These are phyloP conservation scores for Ophiostoma quercus DNA, from an alignment of 2,329 filamentous ascomycete genomes.

Conservation along the genomic window DNA sequence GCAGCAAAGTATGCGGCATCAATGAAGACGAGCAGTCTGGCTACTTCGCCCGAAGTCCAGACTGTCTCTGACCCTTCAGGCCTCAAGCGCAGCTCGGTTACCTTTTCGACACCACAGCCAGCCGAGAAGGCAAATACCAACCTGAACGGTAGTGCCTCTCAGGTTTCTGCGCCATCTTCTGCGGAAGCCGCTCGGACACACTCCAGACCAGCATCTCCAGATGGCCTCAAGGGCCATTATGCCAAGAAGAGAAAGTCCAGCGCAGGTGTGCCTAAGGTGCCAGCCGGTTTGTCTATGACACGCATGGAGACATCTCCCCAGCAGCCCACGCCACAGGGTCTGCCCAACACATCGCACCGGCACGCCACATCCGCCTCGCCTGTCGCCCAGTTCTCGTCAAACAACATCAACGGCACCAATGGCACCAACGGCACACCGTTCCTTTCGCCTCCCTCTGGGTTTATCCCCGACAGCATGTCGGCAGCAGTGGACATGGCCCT, in stretches of 20 bases:
- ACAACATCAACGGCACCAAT: constrained; percentile 28
- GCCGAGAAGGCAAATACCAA: not conserved
- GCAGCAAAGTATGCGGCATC: constrained; percentile 4
- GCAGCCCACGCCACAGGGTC: constrained; percentile 31
- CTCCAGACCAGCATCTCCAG: constrained; percentile 68
- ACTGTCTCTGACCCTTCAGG: constrained; percentile 28
- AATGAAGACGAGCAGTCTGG: not conserved
- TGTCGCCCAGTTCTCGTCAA: constrained; percentile 40
- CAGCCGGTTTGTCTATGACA: constrained; percentile 75
- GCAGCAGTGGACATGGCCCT: constrained; percentile 28
- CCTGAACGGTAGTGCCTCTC: not conserved
- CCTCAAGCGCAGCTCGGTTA: constrained; percentile 48
- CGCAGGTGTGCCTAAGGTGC: constrained; percentile 57
- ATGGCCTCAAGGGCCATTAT: constrained; percentile 56
- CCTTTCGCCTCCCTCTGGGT: constrained; percentile 33
- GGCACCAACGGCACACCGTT: constrained; percentile 39
- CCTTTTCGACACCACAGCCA: constrained; percentile 24
- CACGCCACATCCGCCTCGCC: constrained; percentile 36
- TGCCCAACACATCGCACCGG: constrained; percentile 30
- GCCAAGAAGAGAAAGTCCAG: constrained; percentile 81
- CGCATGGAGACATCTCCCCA: constrained; percentile 58
- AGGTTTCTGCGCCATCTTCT: constrained; percentile 28
- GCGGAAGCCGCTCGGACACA: constrained; percentile 22
- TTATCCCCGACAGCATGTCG: constrained; percentile 27
- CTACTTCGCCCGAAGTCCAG: not conserved